phyloP scores from a whole-genome alignment of 202 grass and related monocot species.

The Sporobolus alterniflorus region DNA sequence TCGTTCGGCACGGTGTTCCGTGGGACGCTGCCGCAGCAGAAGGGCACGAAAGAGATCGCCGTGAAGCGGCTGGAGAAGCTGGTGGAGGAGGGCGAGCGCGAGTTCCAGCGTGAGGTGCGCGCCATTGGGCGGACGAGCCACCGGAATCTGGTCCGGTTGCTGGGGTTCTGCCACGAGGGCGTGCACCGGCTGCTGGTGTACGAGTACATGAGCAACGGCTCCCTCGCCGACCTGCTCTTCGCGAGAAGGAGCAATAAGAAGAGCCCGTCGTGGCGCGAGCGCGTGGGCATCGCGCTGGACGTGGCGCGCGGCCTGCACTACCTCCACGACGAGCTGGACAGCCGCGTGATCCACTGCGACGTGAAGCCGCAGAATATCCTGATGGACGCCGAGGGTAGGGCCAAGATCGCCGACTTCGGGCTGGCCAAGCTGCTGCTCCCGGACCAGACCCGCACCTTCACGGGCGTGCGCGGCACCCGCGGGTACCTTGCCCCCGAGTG shows the following conservation, averaged over 20 bases:
- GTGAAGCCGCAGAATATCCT: slow-evolving; percentile 81
- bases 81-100: slow-evolving; percentile 47
- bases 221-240: slow-evolving; percentile 51
- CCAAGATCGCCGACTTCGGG: slow-evolving; percentile 59
- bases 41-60: slow-evolving; percentile 13
- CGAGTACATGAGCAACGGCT: slow-evolving; percentile 69
- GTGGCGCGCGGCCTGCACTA: slow-evolving; percentile 52
- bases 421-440: slow-evolving; percentile 58
- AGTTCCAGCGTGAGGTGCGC: slow-evolving; percentile 71
- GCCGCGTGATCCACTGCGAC: slow-evolving; percentile 76
- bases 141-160: slow-evolving; percentile 53
- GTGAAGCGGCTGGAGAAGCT: slow-evolving; percentile 74
- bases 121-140: slow-evolving; percentile 67
- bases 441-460: slow-evolving; percentile 57
- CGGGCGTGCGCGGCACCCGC: slow-evolving; percentile 57
- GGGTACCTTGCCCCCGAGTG: slow-evolving; percentile 76
- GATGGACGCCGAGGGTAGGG: slow-evolving; percentile 37
- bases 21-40: slow-evolving; percentile 5
- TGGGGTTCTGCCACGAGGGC: slow-evolving; percentile 63
- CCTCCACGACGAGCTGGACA: slow-evolving; percentile 68
- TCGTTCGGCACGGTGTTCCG: slow-evolving; percentile 73
- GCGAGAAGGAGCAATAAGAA: neutral
- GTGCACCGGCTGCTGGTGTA: slow-evolving; percentile 62
- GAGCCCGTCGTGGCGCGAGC: neutral
- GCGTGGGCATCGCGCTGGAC: slow-evolving; percentile 43